Conservation (phyloP, 768 basidiomycete genomes). For the Chalciporus piperatus region DNA sequence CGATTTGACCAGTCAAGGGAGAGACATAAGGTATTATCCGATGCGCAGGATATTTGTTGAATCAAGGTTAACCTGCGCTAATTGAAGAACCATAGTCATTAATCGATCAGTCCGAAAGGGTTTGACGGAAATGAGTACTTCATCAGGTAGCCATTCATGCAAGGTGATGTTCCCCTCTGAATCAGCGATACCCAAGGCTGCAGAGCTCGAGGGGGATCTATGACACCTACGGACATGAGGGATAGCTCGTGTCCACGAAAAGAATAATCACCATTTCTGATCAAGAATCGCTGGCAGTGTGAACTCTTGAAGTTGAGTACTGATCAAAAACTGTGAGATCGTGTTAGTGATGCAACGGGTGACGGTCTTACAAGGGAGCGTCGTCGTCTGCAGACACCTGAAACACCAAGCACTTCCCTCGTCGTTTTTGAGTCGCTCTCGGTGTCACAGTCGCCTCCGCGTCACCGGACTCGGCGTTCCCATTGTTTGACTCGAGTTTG, state of each 20-base stretch:
- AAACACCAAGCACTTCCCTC: constrained; percentile 75
- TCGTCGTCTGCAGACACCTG: constrained; percentile 37
- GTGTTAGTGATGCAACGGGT: not conserved
- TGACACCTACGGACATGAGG: constrained; percentile 52
- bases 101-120: not conserved
- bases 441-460: not conserved
- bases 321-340: constrained; percentile 20
- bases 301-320: constrained; percentile 63
- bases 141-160: constrained; percentile 49
- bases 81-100: not conserved
- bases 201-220: constrained; percentile 36
- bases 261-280: constrained; percentile 80
- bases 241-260: not conserved
- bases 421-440: constrained; percentile 39
- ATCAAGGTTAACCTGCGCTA: constrained; percentile 41
- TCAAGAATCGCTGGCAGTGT: constrained; percentile 83
- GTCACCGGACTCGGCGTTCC: constrained; percentile 1
- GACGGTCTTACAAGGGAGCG: constrained; percentile 33
- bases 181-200: constrained; percentile 73
- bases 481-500: constrained; percentile 52
- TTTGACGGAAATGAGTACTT: constrained; percentile 35
- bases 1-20: constrained; percentile 94
- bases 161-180: constrained; percentile 79
- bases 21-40: constrained; percentile 69
- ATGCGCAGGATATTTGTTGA: constrained; percentile 46